A percentile compares a stretch with the other conserved stretches of the same genome.
These are phyloP conservation scores for Aspergillus piperis DNA, from an alignment of 2,329 filamentous ascomycete species.

Conservation along the genomic window DNA sequence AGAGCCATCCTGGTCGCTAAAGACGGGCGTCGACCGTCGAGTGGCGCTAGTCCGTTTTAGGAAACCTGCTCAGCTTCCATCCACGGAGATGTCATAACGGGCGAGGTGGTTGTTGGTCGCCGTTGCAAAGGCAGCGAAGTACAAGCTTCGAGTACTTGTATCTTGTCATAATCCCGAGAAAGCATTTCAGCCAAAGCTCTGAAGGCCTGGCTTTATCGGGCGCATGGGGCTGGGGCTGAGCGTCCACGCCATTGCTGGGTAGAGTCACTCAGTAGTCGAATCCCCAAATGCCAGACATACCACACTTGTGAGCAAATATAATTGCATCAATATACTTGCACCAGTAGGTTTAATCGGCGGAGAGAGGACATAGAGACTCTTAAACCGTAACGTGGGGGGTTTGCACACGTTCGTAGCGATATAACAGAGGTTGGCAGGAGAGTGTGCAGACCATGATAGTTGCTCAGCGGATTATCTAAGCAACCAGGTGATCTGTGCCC, in stretches of 20 bases:
- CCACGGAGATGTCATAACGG: conserved; percentile 17
- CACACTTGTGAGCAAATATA: background rate
- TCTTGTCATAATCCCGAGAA: background rate
- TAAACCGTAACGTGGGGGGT: conserved; percentile 13
- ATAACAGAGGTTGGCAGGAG: conserved; percentile 15
- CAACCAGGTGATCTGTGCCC: conserved; percentile 16
- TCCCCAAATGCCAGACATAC: background rate
- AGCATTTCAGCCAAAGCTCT: background rate
- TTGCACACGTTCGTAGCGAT: conserved; percentile 10
- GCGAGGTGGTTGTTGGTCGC: background rate
- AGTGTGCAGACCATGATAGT: conserved; percentile 20
- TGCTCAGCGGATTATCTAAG: conserved; percentile 22
- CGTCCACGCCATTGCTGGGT: conserved; percentile 11
- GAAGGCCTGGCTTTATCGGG: background rate
- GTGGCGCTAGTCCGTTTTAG: conserved; percentile 40
- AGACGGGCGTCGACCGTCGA: conserved; percentile 30
- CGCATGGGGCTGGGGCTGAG: background rate
- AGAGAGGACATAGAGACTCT: background rate
- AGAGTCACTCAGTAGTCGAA: conserved; percentile 12
- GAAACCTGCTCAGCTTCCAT: conserved; percentile 26
- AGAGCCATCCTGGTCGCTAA: conserved; percentile 41
- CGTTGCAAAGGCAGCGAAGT: background rate
- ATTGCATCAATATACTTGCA: background rate
- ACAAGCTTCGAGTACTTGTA: background rate
- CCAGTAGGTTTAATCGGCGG: background rate